phyloP scores from a whole-genome alignment of 106 monocot species.

The Allium cepa region DNA sequence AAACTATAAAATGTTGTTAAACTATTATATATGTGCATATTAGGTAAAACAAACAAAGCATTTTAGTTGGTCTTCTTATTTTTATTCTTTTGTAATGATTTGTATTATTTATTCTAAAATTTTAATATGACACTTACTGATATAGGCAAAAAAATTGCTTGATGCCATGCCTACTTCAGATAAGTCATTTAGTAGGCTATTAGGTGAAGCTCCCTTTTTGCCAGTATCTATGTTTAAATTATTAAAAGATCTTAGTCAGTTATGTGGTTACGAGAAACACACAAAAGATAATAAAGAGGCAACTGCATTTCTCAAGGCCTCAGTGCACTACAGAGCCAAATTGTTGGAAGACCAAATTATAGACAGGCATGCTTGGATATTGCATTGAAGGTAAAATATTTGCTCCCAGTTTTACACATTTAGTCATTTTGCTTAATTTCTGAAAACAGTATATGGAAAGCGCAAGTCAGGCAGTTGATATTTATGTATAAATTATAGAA shows the following conservation, averaged over 20 bases:
- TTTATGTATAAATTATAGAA: too few relatives aligned
- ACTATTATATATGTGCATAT: too few relatives aligned
- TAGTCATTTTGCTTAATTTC: too few relatives aligned
- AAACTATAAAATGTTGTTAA: too few relatives aligned
- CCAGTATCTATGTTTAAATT: conserved; percentile 58
- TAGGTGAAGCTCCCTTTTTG: conserved; percentile 79
- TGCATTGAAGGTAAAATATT: conserved; percentile 50
- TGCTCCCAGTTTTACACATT: too few relatives aligned
- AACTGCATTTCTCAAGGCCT: conserved; percentile 84
- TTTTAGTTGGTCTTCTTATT: too few relatives aligned
- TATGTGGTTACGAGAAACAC: conserved; percentile 31
- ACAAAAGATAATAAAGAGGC: conserved; percentile 56
- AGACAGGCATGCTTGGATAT: conserved; percentile 69
- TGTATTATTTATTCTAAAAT: too few relatives aligned
- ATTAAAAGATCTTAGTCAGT: conserved; percentile 70
- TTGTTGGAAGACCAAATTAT: conserved; percentile 57
- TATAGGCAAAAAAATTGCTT: conserved; percentile 61
- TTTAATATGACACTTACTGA: too few relatives aligned
- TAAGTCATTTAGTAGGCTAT: conserved; percentile 81
- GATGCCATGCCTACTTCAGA: conserved; percentile 83
- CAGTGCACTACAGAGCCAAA: conserved; percentile 78
- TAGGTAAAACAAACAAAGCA: too few relatives aligned
- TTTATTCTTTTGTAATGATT: too few relatives aligned
- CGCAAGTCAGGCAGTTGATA: too few relatives aligned
- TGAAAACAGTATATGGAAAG: too few relatives aligned